Conservation (phyloP, 2,329 filamentous ascomycete genomes). For the Aureobasidium mangrovei region DNA sequence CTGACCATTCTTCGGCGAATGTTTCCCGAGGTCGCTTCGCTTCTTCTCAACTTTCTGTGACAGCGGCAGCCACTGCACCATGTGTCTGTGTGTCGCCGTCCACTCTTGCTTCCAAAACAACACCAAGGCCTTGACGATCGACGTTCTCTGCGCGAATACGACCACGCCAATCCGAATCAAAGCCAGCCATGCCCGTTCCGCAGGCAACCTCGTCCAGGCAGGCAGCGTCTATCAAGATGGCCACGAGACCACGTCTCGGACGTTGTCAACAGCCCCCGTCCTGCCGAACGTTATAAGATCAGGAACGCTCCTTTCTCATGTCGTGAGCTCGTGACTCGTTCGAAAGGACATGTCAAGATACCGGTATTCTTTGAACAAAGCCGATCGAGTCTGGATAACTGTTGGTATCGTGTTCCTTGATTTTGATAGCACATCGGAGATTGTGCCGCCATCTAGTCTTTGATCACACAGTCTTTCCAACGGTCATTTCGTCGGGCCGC, state of each 20-base stretch:
- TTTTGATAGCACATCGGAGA: not conserved
- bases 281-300: not conserved
- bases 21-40: not conserved
- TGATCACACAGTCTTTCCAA: not conserved
- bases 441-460: not conserved
- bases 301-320: not conserved
- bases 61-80: constrained; percentile 9
- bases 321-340: constrained; percentile 1
- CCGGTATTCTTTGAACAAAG: not conserved
- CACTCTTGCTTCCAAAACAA: not conserved
- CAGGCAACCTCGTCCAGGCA: not conserved
- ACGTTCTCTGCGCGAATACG: not conserved
- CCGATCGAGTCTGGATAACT: not conserved
- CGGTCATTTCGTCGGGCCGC: constrained; percentile 3
- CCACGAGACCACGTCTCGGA: not conserved
- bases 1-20: not conserved
- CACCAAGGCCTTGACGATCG: not conserved
- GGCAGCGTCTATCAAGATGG: not conserved
- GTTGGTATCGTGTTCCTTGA: constrained; percentile 8
- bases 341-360: constrained; percentile 2
- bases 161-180: not conserved
- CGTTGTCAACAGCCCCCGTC: constrained; percentile 1
- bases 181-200: not conserved
- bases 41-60: not conserved
- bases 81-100: not conserved